These are phyloP conservation scores for Powellomyces hirtus DNA, from an alignment of 192 early-diverging fungal species.

Conservation along the genomic window DNA sequence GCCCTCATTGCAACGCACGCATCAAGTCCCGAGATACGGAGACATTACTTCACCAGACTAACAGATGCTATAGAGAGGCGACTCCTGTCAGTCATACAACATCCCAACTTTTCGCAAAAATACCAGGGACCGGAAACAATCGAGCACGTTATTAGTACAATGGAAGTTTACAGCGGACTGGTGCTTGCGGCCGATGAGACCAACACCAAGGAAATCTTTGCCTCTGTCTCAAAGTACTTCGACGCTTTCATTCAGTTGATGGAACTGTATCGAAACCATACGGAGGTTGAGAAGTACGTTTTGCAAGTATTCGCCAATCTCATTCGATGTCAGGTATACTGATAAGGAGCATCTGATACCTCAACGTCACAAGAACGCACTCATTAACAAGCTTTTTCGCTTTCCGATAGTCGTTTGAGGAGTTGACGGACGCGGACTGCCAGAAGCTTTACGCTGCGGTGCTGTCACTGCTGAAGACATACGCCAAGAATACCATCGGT, in stretches of 20 bases:
- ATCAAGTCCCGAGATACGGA: slow-evolving; percentile 40
- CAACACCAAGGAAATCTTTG: slow-evolving; percentile 61
- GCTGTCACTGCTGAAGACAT: slow-evolving; percentile 53
- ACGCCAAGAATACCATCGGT: slow-evolving; percentile 57
- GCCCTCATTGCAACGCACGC: slow-evolving; percentile 59
- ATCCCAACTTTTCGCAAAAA: slow-evolving; percentile 54
- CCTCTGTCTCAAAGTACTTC: slow-evolving; percentile 55
- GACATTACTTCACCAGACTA: slow-evolving; percentile 60
- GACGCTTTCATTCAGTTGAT: slow-evolving; percentile 63
- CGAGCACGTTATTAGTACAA: slow-evolving; percentile 57
- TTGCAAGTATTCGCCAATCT: slow-evolving; percentile 58
- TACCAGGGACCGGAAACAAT: slow-evolving; percentile 57
- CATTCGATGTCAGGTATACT: slow-evolving; percentile 37
- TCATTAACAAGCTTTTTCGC: not conserved
- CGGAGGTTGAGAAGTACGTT: slow-evolving; percentile 66
- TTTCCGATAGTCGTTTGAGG: slow-evolving; percentile 30
- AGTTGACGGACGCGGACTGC: slow-evolving; percentile 26
- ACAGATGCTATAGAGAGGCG: slow-evolving; percentile 60
- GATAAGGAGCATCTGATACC: not conserved
- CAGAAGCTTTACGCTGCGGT: slow-evolving; percentile 31
- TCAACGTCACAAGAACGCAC: not conserved
- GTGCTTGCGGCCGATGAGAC: slow-evolving; percentile 63
- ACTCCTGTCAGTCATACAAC: slow-evolving; percentile 51
- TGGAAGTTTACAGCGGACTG: slow-evolving; percentile 80
- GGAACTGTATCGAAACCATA: slow-evolving; percentile 59